A percentile compares a stretch with the other conserved stretches of the same genome.
Conservation (phyloP, 2,329 filamentous ascomycete species). For the Venturia pyrina region DNA sequence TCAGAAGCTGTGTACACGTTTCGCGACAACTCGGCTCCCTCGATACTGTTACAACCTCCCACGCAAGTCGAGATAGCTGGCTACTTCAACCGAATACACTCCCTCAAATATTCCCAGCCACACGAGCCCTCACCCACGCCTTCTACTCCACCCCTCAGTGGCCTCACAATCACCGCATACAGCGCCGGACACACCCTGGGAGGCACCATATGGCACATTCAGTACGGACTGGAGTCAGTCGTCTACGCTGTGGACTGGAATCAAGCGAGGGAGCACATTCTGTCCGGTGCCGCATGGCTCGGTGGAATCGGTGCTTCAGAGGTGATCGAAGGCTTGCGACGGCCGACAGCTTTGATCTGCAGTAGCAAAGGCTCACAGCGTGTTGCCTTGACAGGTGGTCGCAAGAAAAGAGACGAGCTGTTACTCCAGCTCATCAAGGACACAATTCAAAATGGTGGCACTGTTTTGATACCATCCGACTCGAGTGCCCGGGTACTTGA, state of each 20-base stretch:
- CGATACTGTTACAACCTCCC: constrained; percentile 57
- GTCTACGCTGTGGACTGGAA: constrained; percentile 99
- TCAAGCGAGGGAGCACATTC: constrained; percentile 89
- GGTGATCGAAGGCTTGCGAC: constrained; percentile 85
- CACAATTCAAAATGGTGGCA: constrained; percentile 73
- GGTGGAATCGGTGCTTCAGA: constrained; percentile 75
- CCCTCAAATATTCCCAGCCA: constrained; percentile 93
- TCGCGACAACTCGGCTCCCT: constrained; percentile 32
- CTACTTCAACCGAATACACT: constrained; percentile 84
- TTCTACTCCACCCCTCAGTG: constrained; percentile 80
- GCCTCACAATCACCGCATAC: constrained; percentile 90
- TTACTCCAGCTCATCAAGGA: constrained; percentile 72
- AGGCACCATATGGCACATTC: constrained; percentile 97
- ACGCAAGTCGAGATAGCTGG: constrained; percentile 79
- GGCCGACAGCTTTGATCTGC: constrained; percentile 88
- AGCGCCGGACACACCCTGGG: constrained; percentile 92
- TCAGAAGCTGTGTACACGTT: constrained; percentile 48
- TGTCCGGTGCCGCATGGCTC: constrained; percentile 88
- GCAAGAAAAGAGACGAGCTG: constrained; percentile 74
- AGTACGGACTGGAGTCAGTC: constrained; percentile 91
- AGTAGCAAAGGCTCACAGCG: constrained; percentile 73
- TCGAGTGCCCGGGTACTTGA: constrained; percentile 92
- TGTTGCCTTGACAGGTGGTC: constrained; percentile 58
- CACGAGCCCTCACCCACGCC: constrained; percentile 81
- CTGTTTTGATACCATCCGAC: constrained; percentile 86